Conservation (phyloP, 225 moss, liverwort and hornwort genomes). For the Antitrichia curtipendula region DNA sequence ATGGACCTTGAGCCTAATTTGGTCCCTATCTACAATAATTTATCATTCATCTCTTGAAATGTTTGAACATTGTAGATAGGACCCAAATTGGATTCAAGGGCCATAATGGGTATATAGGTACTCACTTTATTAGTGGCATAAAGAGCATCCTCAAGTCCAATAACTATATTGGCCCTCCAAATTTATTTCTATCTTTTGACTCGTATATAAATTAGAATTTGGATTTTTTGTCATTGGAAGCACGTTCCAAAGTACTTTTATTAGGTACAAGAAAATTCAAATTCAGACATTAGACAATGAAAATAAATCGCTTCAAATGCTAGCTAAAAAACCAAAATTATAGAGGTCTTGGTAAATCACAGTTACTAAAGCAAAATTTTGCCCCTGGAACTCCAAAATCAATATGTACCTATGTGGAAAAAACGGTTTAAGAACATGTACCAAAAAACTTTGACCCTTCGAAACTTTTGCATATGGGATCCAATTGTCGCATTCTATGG, state of each 20-base stretch:
- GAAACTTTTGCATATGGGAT: not conserved
- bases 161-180: not conserved
- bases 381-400: not conserved
- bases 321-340: not conserved
- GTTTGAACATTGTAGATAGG: not conserved
- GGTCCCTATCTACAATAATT: rapidly evolving
- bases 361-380: not conserved
- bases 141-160: not conserved
- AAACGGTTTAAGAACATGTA: not conserved
- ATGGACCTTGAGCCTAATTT: not conserved
- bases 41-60: not conserved
- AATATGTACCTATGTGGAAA: not conserved
- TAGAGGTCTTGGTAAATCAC: not conserved
- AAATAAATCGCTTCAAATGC: not conserved
- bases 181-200: not conserved
- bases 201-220: not conserved
- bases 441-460: not conserved
- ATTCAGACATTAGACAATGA: not conserved
- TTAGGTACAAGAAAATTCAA: not conserved
- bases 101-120: rapidly evolving
- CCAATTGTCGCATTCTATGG: rapidly evolving
- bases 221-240: not conserved
- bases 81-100: rapidly evolving
- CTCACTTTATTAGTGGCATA: not conserved
- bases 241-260: rapidly evolving